Base-by-base conservation (phyloP, 495 filamentous ascomycete species). In the Xylaria cubensis region DNA sequence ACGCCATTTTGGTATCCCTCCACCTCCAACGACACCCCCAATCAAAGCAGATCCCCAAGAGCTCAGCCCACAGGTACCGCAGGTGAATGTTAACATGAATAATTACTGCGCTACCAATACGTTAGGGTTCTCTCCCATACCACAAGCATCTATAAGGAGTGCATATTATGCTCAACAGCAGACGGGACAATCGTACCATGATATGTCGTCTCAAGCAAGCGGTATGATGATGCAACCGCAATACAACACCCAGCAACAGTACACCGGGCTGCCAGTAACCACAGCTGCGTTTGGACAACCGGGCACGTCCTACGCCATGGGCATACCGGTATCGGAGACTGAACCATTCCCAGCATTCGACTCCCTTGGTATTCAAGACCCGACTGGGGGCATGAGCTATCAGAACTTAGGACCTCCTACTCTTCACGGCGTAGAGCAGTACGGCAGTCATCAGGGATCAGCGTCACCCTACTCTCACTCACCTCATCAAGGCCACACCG, bases 391-490 rank as follows among this genome's bases (percentile, higher is more conserved):
- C 21, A 61, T 79, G 19, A 50, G 64, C 26, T 83, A 81, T 66
- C 75, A 75, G 39, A 71, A 72, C 46, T 74, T 82, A 65, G 74
- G 75, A 9, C 76, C 78, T 66, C 72, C 76, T 19, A 67, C 72
- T 24, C 77, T 76, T 63, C 77, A 77, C 48, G 64, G 74, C 13
- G 65, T 72, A 39, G 78, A 81, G 48, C 82, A 80, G 29, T 86
- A 79, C 55, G 71, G 67, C 39, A 80, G 76, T 32, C 78, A 82
- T 53, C 82, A 79, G 29, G 81, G 81, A n/a, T 84, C 83, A 17
- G 76, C 79, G 9, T 85, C 84, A 64, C 82, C 82, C 2, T 86
- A 79, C 70, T 70, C 69, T 12, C 83, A 79, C 41, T 85, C 82
- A 36, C 82, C 83, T n/a, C 77, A 82, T 53, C 81, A 76, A 73